phyloP scores from a whole-genome alignment of 176 grass and related monocot species.

The Carex pumila region DNA sequence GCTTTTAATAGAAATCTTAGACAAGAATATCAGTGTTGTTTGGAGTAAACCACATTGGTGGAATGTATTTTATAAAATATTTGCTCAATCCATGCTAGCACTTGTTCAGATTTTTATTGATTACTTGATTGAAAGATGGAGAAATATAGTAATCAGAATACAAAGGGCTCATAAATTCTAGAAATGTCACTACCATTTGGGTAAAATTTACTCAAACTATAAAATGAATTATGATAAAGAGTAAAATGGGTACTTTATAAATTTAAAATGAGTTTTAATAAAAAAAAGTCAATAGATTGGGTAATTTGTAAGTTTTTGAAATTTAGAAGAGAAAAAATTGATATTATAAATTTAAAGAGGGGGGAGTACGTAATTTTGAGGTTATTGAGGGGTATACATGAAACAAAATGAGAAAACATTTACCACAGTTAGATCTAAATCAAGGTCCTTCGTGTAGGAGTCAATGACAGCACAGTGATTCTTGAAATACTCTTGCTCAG shows the following conservation, averaged over 20 bases:
- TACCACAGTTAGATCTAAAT: conserved; percentile 98
- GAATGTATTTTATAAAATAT: neutral
- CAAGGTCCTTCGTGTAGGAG: conserved; percentile 74
- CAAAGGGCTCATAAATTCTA: neutral
- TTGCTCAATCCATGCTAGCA: neutral
- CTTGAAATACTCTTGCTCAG: conserved; percentile 90
- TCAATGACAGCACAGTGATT: conserved; percentile 62
- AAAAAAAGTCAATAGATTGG: no score
- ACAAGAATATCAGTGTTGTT: neutral
- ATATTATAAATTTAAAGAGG: no score
- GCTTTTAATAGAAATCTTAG: neutral
- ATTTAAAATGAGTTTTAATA: no score
- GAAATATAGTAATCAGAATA: neutral
- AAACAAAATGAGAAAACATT: neutral
- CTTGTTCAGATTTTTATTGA: neutral
- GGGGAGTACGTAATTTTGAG: no score
- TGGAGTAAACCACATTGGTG: neutral
- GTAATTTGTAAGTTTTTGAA: no score
- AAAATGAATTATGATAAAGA: no score
- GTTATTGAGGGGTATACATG: no score
- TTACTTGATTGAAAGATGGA: neutral
- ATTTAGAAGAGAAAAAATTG: no score
- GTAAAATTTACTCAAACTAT: neutral
- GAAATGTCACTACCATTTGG: neutral
- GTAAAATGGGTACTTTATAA: no score